phyloP scores from a whole-genome alignment of 176 grass and related monocot species.

The Aechmea fasciata region DNA sequence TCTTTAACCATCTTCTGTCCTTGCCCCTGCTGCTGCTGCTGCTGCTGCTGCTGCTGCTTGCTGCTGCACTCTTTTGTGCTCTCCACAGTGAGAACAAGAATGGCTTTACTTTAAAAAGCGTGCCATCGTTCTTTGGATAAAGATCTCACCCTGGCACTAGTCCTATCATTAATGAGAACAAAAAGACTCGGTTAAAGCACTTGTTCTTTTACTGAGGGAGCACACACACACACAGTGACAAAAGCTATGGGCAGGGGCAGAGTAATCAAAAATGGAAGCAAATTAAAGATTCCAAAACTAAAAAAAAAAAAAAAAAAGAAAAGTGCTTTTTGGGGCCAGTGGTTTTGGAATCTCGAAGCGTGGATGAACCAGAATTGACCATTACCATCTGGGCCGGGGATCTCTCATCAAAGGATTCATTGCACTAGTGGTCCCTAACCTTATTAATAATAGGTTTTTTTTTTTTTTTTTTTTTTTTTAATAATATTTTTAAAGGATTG shows the following conservation, averaged over 20 bases:
- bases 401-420: too few species aligned
- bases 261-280: not conserved
- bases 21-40: not conserved
- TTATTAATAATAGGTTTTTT: too few species aligned
- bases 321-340: too few species aligned
- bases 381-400: too few species aligned
- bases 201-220: not conserved
- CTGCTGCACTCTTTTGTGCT: not conserved
- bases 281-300: too few species aligned
- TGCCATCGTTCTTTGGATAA: not conserved
- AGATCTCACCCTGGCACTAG: not conserved
- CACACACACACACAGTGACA: not conserved
- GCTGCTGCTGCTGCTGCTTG: not conserved
- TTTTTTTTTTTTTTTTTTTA: too few species aligned
- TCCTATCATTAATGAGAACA: not conserved
- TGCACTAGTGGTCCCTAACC: too few species aligned
- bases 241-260: not conserved
- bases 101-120: constrained; percentile 2
- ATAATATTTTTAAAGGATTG: too few species aligned
- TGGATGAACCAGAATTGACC: too few species aligned
- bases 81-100: not conserved
- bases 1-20: too few species aligned
- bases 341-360: too few species aligned
- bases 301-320: too few species aligned
- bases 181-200: not conserved